Base-by-base conservation (phyloP, 2,329 filamentous ascomycete genomes). In the Chrysoporthe cubensis region DNA sequence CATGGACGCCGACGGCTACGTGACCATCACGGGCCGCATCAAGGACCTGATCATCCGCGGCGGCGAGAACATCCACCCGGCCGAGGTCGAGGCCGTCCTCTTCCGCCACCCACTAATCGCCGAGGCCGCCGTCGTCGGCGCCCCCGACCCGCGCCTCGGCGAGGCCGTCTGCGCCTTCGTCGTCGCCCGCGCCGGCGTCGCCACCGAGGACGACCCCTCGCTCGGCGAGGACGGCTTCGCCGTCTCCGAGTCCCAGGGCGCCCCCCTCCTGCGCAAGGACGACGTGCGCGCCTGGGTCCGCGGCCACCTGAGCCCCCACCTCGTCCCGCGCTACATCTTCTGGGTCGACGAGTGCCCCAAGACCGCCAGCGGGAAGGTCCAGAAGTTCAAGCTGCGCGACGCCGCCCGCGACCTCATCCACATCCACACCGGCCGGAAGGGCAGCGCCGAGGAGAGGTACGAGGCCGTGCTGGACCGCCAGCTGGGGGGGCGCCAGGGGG, bases 31-130 rank as follows among this genome's bases (percentile, higher is more conserved):
- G 0, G 93, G 94, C 3, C 85, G 94, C 18, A 95, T 97, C 76
- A 98, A 98, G 79, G 96, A 99, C 76, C 80, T 98, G 65, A 97
- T 99, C 73, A 98, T 98, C 76, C 88, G 93, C 37, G 95, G 92
- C 40, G 96, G 96, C 34, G 96, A 98, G 78, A 99, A 99, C 77
- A 97, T 97, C 66, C 93, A 97, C 77, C 96, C 96, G 0, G 83
- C 97, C 6, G 96, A 98, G 78, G 85, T 98, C 3, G 96, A 99
- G 78, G 94, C 96, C 76, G 95, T 89, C 72, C 84, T 98, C 6
- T 88, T 97, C 70, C 87, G 87, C 52, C 90, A 95, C 75, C 84
- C 87, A 1, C 83, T 84, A 3, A 84, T 98, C 0, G 83, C 84
- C 16, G 93, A 97, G 71, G 93, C 88, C 3, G 92, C 90, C 71